phyloP scores from a whole-genome alignment of 2,329 filamentous ascomycete genomes.

The Colletotrichum horii region DNA sequence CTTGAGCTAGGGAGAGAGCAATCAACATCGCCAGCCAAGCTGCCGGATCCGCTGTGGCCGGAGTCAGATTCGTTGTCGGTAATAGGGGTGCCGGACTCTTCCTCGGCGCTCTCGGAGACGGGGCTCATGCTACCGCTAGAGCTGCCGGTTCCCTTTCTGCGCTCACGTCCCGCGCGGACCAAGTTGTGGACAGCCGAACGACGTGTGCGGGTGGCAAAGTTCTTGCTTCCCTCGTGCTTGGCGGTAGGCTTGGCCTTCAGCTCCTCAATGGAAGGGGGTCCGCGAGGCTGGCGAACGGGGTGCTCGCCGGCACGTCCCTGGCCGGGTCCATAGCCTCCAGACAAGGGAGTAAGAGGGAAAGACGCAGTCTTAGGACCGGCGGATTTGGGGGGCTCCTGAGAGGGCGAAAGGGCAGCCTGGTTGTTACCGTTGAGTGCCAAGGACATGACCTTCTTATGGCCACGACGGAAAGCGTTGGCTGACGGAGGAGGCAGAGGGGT shows the following conservation, averaged over 20 bases:
- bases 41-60: conserved; percentile 77
- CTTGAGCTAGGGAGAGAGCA: conserved; percentile 76
- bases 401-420: conserved; percentile 47
- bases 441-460: conserved; percentile 89
- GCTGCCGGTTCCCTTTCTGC: conserved; percentile 77
- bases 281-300: conserved; percentile 89
- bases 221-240: conserved; percentile 95
- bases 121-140: conserved; percentile 83
- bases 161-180: conserved; percentile 86
- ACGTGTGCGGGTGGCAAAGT: conserved; percentile 92
- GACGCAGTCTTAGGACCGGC: conserved; percentile 78
- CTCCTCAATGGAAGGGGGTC: conserved; percentile 90
- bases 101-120: conserved; percentile 78
- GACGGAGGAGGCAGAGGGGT: conserved; percentile 83
- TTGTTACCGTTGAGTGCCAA: conserved; percentile 64
- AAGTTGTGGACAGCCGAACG: conserved; percentile 91
- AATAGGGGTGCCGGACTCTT: conserved; percentile 67
- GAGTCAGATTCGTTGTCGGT: conserved; percentile 79
- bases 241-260: conserved; percentile 87
- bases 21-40: conserved; percentile 75
- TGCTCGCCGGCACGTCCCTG: conserved; percentile 94
- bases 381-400: conserved; percentile 56
- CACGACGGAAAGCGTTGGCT: conserved; percentile 89
- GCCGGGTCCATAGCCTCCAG: conserved; percentile 88
- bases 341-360: conserved; percentile 81